phyloP scores from a whole-genome alignment of 2,329 filamentous ascomycete genomes.

The Diaporthe sp. region DNA sequence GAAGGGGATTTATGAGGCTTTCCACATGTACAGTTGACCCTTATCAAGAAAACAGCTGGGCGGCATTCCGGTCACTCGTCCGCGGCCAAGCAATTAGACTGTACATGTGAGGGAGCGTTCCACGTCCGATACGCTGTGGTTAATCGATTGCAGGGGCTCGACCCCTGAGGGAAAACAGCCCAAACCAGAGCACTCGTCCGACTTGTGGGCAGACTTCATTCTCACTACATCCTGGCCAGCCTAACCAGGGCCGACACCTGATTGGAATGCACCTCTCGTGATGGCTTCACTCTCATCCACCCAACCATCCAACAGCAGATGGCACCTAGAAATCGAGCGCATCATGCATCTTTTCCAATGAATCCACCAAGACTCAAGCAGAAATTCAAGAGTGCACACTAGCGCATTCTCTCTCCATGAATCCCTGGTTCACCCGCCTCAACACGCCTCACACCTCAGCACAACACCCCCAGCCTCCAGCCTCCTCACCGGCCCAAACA shows the following conservation, averaged over 20 bases:
- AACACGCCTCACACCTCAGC: constrained; percentile 21
- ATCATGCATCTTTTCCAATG: not conserved
- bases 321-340: no score
- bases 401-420: no score
- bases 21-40: no score
- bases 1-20: not conserved
- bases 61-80: not conserved
- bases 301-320: not conserved
- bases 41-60: not conserved
- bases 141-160: constrained; percentile 35
- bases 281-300: not conserved
- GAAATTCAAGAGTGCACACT: not conserved
- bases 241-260: not conserved
- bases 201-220: constrained; percentile 38
- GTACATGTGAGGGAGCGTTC: not conserved
- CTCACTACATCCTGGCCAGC: not conserved
- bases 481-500: constrained; percentile 16
- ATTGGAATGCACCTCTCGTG: not conserved
- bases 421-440: not conserved
- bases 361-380: not conserved
- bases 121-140: not conserved
- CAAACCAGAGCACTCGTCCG: constrained; percentile 26
- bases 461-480: constrained; percentile 4
- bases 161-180: constrained; percentile 32
- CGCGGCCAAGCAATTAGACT: not conserved